A percentile compares a stretch with the other conserved stretches of the same genome.
Conservation (phyloP, 768 basidiomycete species). For the Polyporus arcularius region DNA sequence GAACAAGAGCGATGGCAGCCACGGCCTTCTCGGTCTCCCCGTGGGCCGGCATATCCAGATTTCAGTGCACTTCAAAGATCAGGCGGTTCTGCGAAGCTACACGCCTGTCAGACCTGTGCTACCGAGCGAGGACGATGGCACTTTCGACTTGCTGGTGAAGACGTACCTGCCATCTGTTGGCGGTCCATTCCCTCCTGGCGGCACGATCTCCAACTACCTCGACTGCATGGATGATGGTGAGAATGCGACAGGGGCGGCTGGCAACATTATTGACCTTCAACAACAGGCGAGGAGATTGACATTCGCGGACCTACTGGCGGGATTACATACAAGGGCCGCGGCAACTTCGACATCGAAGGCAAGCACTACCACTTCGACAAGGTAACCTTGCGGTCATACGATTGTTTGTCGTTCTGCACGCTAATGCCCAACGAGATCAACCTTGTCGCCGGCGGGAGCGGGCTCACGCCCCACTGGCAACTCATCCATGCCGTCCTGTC, state of each 20-base stretch:
- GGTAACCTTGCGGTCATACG: not conserved
- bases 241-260: no score
- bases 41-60: slow-evolving; percentile 24
- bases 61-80: slow-evolving; percentile 24
- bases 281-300: slow-evolving; percentile 26
- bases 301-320: slow-evolving; percentile 23
- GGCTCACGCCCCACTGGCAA: slow-evolving; percentile 28
- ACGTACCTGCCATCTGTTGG: slow-evolving; percentile 21
- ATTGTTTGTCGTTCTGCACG: not conserved
- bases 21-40: slow-evolving; percentile 19
- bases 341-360: slow-evolving; percentile 22
- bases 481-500: slow-evolving; percentile 26
- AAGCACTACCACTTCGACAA: slow-evolving; percentile 20
- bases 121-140: slow-evolving; percentile 24
- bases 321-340: slow-evolving; percentile 22
- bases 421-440: slow-evolving; percentile 17
- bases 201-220: slow-evolving; percentile 25
- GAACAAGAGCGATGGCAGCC: slow-evolving; percentile 14
- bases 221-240: slow-evolving; percentile 22
- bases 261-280: not conserved
- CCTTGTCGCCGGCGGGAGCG: slow-evolving; percentile 26
- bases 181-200: slow-evolving; percentile 23
- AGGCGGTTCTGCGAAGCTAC: slow-evolving; percentile 23
- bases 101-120: slow-evolving; percentile 24
- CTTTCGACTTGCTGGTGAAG: slow-evolving; percentile 27